Base-by-base conservation (phyloP, 805 yeast species). In the Kodamaea neixiangensis region DNA sequence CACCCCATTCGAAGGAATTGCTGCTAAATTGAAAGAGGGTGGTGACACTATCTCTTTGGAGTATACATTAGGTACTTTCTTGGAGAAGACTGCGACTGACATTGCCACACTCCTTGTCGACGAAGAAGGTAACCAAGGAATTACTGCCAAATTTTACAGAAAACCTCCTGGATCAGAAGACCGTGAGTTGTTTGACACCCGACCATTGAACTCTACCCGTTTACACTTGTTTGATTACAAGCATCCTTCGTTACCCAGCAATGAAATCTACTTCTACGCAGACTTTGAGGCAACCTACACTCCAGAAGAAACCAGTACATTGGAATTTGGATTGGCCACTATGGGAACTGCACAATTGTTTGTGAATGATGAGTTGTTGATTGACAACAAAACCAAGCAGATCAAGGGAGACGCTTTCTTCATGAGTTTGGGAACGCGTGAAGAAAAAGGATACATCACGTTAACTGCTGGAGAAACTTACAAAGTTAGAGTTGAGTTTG, bases 371-470 rank as follows among this genome's bases (percentile, higher is more conserved):
- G 58, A 76, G 57, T 66, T 81, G 50, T 68, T 84, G 22, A 78
- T 81, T 46, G 86, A 83, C 62, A 82, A 83, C 66, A 76, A 72
- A 57, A 77, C 82, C 40, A 62, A 72, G 21, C 87, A 84, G 66
- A 65, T 55, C 2, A 60, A 58, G 22, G 87, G 86, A 7, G 64
- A 67, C 33, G 69, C 77, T 3, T 82, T 81, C 69, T 80, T 80
- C 63, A 59, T 71, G 52, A 79, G 79, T 13, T 58, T 68, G 61
- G 88, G 86, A 46, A 77, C 87, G 13, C 59, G 73, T 33, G 86
- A 82, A 63, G 82, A 68, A 55, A 65, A 58, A 9, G 76, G 76
- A 2, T 55, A 61, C 5, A 58, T 76, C 31, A 39, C 56, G 1
- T 65, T 81, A 49, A 71, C 67, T 46, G 72, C 69, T 51, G 86